phyloP scores from a whole-genome alignment of 1,139 yeast species.

The Sugiyamaella xylanicola region DNA sequence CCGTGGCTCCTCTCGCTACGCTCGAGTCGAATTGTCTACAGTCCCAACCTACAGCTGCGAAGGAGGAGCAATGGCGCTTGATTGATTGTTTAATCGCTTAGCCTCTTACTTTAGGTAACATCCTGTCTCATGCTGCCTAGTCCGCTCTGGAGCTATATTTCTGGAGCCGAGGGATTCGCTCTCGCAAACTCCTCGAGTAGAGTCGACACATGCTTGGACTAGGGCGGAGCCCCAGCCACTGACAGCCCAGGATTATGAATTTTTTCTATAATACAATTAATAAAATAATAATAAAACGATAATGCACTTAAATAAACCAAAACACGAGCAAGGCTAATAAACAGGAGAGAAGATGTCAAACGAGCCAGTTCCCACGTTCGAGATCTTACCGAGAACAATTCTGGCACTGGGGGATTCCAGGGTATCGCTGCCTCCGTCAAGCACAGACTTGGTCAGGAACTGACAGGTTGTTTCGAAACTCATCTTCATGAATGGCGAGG shows the following conservation, averaged over 20 bases:
- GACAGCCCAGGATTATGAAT: background rate
- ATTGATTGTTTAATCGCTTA: no score
- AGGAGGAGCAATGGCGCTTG: no score
- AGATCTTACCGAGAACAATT: constrained; percentile 87
- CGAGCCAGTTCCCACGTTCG: constrained; percentile 94
- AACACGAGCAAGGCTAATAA: constrained; percentile 11
- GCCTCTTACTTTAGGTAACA: no score
- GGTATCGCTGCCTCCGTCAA: constrained; percentile 87
- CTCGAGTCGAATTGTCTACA: no score
- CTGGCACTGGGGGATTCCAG: constrained; percentile 94
- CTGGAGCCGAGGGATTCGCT: no score
- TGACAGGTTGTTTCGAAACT: constrained; percentile 98
- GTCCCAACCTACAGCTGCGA: no score
- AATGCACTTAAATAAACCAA: constrained; percentile 14
- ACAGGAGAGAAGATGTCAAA: constrained; percentile 63
- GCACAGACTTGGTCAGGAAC: constrained; percentile 93
- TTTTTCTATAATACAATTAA: constrained; percentile 3
- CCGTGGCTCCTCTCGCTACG: no score
- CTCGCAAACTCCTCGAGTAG: no score
- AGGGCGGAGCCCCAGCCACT: background rate
- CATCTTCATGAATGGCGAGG: constrained; percentile 98
- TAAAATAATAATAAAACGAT: background rate
- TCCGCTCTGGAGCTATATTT: no score
- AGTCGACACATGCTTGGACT: background rate
- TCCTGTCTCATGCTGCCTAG: no score